A percentile compares a stretch with the other conserved stretches of the same genome.
Evolutionary conservation across 805 yeast genomes (phyloP).

Genomic region (Metschnikowia bowlesiae): DNA sequence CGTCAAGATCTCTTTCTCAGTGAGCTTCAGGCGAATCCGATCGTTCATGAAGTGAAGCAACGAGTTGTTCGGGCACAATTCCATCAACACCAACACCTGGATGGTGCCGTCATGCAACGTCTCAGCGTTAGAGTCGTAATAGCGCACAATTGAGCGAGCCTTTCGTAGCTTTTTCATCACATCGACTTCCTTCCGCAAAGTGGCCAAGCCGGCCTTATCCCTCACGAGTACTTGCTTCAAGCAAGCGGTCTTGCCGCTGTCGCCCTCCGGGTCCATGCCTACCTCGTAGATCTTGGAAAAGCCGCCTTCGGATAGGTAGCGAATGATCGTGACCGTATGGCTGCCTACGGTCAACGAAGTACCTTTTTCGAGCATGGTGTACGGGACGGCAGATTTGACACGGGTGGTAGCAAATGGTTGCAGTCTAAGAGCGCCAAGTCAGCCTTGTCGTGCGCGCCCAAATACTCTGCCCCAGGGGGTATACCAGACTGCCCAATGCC

Average conservation of each 20-base stretch:
- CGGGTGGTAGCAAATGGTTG: neutral
- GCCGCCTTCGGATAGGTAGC: slow-evolving; percentile 54
- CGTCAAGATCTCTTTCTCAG: slow-evolving; percentile 70
- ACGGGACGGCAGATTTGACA: neutral
- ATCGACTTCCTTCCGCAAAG: slow-evolving; percentile 69
- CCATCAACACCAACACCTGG: slow-evolving; percentile 91
- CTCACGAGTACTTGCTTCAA: slow-evolving; percentile 71
- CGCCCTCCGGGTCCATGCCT: slow-evolving; percentile 47
- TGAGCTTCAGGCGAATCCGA: slow-evolving; percentile 70
- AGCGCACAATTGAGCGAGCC: slow-evolving; percentile 58
- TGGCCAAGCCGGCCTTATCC: slow-evolving; percentile 62
- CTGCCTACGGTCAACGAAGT: slow-evolving; percentile 38
- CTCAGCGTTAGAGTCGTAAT: slow-evolving; percentile 75
- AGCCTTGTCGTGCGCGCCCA: neutral
- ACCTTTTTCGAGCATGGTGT: slow-evolving; percentile 30
- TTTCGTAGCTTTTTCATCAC: slow-evolving; percentile 64
- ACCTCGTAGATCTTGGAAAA: slow-evolving; percentile 78
- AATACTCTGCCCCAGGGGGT: neutral
- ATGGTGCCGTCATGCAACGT: slow-evolving; percentile 51
- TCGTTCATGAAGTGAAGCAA: slow-evolving; percentile 89
- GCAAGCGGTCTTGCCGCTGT: slow-evolving; percentile 45
- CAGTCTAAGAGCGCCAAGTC: slow-evolving; percentile 3
- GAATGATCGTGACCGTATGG: slow-evolving; percentile 33
- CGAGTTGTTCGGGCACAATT: slow-evolving; percentile 81
- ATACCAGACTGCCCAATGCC: neutral